These are phyloP conservation scores for Kwoniella europaea DNA, from an alignment of 768 basidiomycete species.

Conservation along the genomic window DNA sequence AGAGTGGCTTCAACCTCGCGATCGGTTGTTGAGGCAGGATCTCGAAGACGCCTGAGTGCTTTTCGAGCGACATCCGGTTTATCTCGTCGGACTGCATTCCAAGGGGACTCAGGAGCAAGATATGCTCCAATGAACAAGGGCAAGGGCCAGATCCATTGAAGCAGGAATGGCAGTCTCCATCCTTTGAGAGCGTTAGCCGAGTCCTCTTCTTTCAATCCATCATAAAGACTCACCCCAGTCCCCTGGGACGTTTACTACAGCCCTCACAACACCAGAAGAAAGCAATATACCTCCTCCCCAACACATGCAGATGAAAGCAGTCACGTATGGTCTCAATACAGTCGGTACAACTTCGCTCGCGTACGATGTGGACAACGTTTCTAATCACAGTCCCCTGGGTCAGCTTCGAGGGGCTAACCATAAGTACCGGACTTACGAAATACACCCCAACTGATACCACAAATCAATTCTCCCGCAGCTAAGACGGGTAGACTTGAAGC, in stretches of 20 bases:
- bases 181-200: background rate
- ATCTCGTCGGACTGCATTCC: constrained; percentile 47
- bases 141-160: constrained; percentile 48
- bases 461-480: constrained; percentile 36
- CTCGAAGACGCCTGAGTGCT: constrained; percentile 32
- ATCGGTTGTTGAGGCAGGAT: constrained; percentile 26
- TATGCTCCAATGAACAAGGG: constrained; percentile 39
- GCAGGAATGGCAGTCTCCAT: constrained; percentile 39
- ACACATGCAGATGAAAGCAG: constrained; percentile 43
- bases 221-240: constrained; percentile 34
- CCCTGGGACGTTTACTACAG: constrained; percentile 25
- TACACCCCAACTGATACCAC: constrained; percentile 54
- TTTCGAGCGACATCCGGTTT: constrained; percentile 34
- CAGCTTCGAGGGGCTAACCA: background rate
- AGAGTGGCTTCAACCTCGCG: constrained; percentile 47
- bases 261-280: constrained; percentile 39
- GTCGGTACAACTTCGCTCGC: constrained; percentile 50
- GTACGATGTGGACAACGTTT: constrained; percentile 49
- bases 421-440: constrained; percentile 27
- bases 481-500: constrained; percentile 33
- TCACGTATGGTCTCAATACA: constrained; percentile 46
- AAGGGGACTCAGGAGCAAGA: constrained; percentile 50
- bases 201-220: background rate
- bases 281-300: constrained; percentile 48
- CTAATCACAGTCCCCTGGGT: constrained; percentile 1